Base-by-base conservation (phyloP, 129 eudicot species). In the Chrysanthemum makinoi region DNA sequence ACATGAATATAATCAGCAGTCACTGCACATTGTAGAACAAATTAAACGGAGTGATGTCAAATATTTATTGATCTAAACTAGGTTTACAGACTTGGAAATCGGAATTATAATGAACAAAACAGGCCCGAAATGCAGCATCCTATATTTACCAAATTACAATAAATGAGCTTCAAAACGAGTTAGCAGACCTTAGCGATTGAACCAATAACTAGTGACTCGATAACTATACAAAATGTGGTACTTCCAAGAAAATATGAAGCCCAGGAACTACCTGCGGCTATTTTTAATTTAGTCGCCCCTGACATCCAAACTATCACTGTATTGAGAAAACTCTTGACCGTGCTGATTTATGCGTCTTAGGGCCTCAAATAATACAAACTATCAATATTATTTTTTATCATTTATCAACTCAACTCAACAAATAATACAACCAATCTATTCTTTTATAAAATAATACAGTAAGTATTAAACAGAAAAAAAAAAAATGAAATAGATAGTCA, bases 141-240 rank as follows among this genome's bases (percentile, higher is more conserved):
- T 80, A 77, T 62, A 57, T 61, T 39, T 39, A 84, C 79, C 78
- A 65, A 77, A 78, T 80, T 72, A 65, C 46, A 75, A 66, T 70
- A 76, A 68, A 62, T 60, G 55, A 66, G 39, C 50, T 57, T 67
- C 33, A 64, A 69, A 62, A 63, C 39, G 28, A 63, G 77, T 64
- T 54, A 30, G 61, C 79, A 56, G 35, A 66, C 54, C 77, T 69
- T 39, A 64, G 30, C 51, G 6, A 72, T 73, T 16, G 17, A 80
- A 58, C 44, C 51, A 20, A 43, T 66, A 52, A 73, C 71, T 74
- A 35, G 15, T 8, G 81, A 73, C 69, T 62, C 72, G 50, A 74
- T 73, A 72, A 58, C 87, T 86, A 77, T 81, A 83, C 88, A 85
- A 83, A 80, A 83, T 62, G 70, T 73, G 64, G 66, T 68, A 74